Base-by-base conservation (phyloP, 345 rosid genomes). In the Rhizophora apiculata region DNA sequence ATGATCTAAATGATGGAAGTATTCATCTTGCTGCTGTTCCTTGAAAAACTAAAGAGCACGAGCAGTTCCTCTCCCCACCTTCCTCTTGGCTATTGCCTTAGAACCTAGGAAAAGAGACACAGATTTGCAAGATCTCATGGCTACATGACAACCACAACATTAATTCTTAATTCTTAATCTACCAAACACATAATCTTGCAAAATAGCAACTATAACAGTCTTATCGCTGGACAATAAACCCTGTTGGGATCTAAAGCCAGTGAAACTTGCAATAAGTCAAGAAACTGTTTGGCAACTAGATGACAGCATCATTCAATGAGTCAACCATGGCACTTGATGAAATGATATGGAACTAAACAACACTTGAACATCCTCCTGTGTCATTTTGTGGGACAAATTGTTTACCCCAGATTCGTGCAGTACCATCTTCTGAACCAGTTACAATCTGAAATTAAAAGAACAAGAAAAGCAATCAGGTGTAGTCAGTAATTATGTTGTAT, bases 381-480 rank as follows among this genome's bases (percentile, higher is more conserved):
- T 46, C 15, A 49, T 26, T 58, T 43, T 43, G 11, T 29, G 16
- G 36, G 60, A 16, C 19, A 31, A 64, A 74, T 64, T n/a, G 8
- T 49, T 60, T 95, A 95, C 99, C 99, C 99, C 99, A 95, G 52
- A 95, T 77, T 74, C 94, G 77, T 76, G 91, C 93, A 73, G 96
- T 88, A 62, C 99, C 98, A 84, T 95, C 99, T 82, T 95, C 99
- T 6, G 99, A 95, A 70, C 98, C 96, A 68, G 96, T 92, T 79
- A 95, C 72, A 60, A 95, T 85, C 98, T 92, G 89, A 73, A 61
- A 65, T 29, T 21, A 67, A 75, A 54, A 75, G 52, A 73, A 58
- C 68, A 62, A 56, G 46, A 64, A 73, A 62, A 27, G 70, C 7
- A 34, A 61, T 8, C 21, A 57, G 48, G 16, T 29, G 43, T 19